These are phyloP conservation scores for Microbotryum saponariae DNA, from an alignment of 1,284 basidiomycete genomes.

Conservation along the genomic window DNA sequence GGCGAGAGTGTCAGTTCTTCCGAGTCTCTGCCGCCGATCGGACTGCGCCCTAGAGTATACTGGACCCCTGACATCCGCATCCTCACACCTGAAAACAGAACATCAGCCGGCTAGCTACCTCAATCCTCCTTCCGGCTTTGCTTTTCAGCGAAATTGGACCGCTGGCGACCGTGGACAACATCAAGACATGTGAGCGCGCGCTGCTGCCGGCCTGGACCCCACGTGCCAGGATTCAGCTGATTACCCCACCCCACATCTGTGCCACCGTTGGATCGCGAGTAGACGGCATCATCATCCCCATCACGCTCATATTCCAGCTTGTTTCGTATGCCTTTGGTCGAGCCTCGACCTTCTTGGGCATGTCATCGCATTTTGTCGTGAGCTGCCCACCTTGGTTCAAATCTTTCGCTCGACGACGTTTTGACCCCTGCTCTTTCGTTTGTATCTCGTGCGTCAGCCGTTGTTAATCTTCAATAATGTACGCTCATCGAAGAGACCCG, in stretches of 20 bases:
- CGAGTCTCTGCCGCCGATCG: not conserved
- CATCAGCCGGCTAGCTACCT: constrained; percentile 38
- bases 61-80: not conserved
- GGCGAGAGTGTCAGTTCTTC: constrained; percentile 34
- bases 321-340: constrained; percentile 36
- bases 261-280: too few species aligned
- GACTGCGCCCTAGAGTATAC: not conserved
- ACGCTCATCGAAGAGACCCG: too few species aligned
- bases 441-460: constrained; percentile 18
- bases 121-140: constrained; percentile 39
- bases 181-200: constrained; percentile 36
- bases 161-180: constrained; percentile 36
- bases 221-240: not conserved
- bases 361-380: constrained; percentile 36
- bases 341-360: constrained; percentile 33
- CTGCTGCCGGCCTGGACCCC: not conserved
- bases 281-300: constrained; percentile 33
- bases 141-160: constrained; percentile 43
- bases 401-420: not conserved
- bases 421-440: not conserved
- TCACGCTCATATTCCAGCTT: constrained; percentile 38
- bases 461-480: constrained; percentile 42
- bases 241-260: constrained; percentile 34
- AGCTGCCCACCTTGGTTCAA: too few species aligned
- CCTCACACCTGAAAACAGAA: constrained; percentile 19